Conservation (phyloP, 495 filamentous ascomycete genomes). For the Polyplosphaeria fusca region DNA sequence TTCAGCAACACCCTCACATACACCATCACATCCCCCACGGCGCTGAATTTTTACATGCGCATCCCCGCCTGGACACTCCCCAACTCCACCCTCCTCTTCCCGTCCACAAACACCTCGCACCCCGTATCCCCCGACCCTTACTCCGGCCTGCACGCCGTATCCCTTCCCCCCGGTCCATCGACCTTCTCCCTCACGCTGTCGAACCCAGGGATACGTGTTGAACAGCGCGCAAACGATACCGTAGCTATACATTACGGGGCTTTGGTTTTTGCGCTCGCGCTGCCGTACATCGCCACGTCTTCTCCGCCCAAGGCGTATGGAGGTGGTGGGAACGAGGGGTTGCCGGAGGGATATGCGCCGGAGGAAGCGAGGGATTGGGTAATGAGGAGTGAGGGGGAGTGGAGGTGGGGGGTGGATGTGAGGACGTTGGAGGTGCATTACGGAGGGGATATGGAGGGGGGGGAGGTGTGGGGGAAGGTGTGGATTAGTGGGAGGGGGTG, state of each 20-base stretch:
- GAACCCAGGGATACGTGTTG: conserved; percentile 32
- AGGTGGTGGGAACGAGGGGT: conserved; percentile 6
- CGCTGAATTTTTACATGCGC: conserved; percentile 51
- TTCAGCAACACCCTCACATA: conserved; percentile 51
- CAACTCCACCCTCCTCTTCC: conserved; percentile 10
- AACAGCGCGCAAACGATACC: conserved; percentile 52
- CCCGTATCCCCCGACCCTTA: conserved; percentile 24
- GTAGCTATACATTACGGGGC: conserved; percentile 54
- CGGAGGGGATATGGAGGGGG: conserved; percentile 36
- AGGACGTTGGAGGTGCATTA: too few species aligned
- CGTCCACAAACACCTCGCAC: conserved; percentile 12
- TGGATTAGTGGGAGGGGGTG: conserved; percentile 52
- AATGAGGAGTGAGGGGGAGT: conserved; percentile 50
- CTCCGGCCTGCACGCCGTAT: conserved; percentile 40
- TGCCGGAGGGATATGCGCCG: conserved; percentile 32
- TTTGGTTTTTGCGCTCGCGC: conserved; percentile 54
- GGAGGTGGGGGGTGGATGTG: conserved; percentile 56
- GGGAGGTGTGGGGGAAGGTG: conserved; percentile 45
- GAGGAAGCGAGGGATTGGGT: conserved; percentile 45
- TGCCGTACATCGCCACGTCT: conserved; percentile 38
- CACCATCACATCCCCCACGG: conserved; percentile 42
- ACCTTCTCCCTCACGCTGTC: conserved; percentile 35
- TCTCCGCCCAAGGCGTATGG: conserved; percentile 31
- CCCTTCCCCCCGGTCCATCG: conserved; percentile 35
- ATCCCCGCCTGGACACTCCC: conserved; percentile 50